Evolutionary conservation across 2,329 filamentous ascomycete species (phyloP), one percentile per base, ranked within the genome.

Genomic region (Cercospora canescens): DNA sequence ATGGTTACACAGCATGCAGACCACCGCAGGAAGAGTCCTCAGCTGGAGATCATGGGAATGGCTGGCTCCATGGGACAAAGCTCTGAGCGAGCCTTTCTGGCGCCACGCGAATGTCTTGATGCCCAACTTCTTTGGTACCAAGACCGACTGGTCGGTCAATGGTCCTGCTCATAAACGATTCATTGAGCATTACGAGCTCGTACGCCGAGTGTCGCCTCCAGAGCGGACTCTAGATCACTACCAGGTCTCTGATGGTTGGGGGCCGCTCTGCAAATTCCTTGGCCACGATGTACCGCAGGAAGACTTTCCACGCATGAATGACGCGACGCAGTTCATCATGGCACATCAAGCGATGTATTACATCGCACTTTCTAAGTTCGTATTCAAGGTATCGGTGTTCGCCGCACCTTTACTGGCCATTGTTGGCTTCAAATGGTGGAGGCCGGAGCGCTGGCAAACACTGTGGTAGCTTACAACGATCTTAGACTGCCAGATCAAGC

Each of bases 211-310:
- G 2, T 65, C 74, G 12, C 72, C 72, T 6, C 62, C 67, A 8
- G 73, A 72, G 41, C 64, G 70, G 6, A 56, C 52, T 3, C 65
- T 78, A 21, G 66, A 77, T 6, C 70, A 74, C 45, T 71, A 72
- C 35, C 55, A 66, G 48, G 54, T 72, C 16, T 52, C 69, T 6
- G 67, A 71, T 58, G 73, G 72, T 2, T 78, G 76, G 76, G 69
- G 59, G 34, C 72, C 72, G 12, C 59, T 77, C 12, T 76, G 75
- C 65, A 54, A 68, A 4, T 77, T 76, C 39, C 66, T 78, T n/a
- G 69, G 62, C 1, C 62, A 66, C 8, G 32, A 67, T 0, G 62
- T 73, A 3, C 74, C 74, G n/a, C 57, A 67, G 3, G 66, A 64
- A 8, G 57, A 64, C 2, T 73, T 74, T 54, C 75, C 74, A 21